Base-by-base conservation (phyloP, 1,139 yeast genomes). In the Candida pseudoviswanathii region DNA sequence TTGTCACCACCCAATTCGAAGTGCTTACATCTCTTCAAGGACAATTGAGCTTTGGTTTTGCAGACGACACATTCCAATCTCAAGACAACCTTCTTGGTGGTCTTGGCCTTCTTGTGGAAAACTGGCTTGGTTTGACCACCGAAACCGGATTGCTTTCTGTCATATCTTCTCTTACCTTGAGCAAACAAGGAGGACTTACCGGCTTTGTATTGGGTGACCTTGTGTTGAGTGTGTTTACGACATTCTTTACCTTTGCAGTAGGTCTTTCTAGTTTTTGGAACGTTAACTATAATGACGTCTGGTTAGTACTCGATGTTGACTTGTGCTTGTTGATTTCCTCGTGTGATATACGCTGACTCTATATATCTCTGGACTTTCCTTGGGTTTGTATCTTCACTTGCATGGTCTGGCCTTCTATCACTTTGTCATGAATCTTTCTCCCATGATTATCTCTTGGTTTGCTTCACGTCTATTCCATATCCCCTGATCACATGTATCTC, bases 81-180 rank as follows among this genome's bases (percentile, higher is more conserved):
- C 77, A 94, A 87, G 64, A 94, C 99, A 77, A 94, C 97, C 89
- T 94, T 94, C 91, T 94, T 94, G 86, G 99, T 94, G 68, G 99
- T 94, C 92, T 94, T 94, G 70, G 99, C 99, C 81, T 94, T 95
- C 89, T 94, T 94, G 90, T 91, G 98, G 97, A 94, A 94, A 82
- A 95, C 89, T 77, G 89, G 99, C 86, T 91, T 94, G 82, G 99
- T 94, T 85, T 94, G 99, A 89, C 99, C 99, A 89, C 99, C 99
- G 82, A 85, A 94, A 90, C 99, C 99, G 73, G 89, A 78, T 85
- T 94, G 99, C 84, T 94, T 94, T 82, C 99, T 96, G 95, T 95
- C 99, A 84, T 94, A 94, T 85, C 99, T 92, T 86, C 99, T 90
- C 92, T 95, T 95, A 87, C 99, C 99, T 84, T 94, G 98, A 68